Evolutionary conservation across 1,284 basidiomycete species (phyloP), one percentile per base, ranked within the genome.

Genomic region (Cryptococcus jaspeensis): DNA sequence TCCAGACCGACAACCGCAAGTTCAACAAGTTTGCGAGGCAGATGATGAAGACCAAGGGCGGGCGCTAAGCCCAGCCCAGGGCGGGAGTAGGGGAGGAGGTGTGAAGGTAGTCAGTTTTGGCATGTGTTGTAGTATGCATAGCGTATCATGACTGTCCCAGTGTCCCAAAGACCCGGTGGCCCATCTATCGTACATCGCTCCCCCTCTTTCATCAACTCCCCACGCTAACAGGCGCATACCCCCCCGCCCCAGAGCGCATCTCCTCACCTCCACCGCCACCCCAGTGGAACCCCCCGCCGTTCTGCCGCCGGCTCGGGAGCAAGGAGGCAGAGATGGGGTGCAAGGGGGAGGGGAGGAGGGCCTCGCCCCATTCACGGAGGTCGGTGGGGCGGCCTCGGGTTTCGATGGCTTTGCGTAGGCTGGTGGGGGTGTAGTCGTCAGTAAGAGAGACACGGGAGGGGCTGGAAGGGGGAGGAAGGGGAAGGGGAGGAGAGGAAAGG

Each of bases 21-120:
- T 76, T 76, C 64, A 74, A 76, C 65, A 67, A 66, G 44, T 76
- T 76, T 50, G 71, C 72, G 16, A 65, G 72, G 61, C 69, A 72
- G 62, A 65, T 75, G 60, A 23, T 50, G 18, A 50, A 50, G 32
- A 39, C 28, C 18, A 68, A 66, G 59, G 52, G 51, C 35, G 55
- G 58, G 45, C 49, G 20, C 22, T 42, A 12, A 22, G 12, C 40
- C n/a, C n/a, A n/a, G n/a, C n/a, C n/a, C 5, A 32, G 9, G 9
- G 28, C 9, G 28, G 28, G 9, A 5, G 25, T 20, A 18, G 18
- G 23, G 32, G 45, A 46, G 28, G 25, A 5, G 15, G 32, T 48
- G 13, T 48, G 44, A 18, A 46, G 16, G n/a, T 9, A 32, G 28
- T 32, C 28, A n/a, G 16, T 39, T n/a, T 37, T 25, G 20, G 18